Evolutionary conservation across 345 rosid species (phyloP).

Genomic region (Xanthoceras sorbifolium): DNA sequence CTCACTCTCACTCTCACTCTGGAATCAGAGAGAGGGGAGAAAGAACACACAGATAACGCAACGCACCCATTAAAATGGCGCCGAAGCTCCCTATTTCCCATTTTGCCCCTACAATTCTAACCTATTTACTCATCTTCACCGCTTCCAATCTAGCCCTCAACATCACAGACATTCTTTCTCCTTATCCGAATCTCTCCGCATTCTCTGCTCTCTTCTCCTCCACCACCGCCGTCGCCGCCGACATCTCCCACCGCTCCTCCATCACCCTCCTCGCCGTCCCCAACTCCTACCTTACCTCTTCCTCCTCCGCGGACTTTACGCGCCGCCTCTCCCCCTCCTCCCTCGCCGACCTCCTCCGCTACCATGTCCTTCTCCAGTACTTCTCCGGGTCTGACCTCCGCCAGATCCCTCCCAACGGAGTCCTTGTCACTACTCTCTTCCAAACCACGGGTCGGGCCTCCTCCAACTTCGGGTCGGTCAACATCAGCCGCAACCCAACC

Average conservation of each 20-base stretch:
- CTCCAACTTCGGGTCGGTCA: conserved; percentile 70
- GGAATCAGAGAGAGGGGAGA: not conserved
- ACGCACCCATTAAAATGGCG: conserved; percentile 31
- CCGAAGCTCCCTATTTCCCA: conserved; percentile 36
- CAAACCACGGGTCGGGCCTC: conserved; percentile 75
- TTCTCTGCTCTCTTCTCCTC: conserved; percentile 54
- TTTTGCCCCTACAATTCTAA: conserved; percentile 44
- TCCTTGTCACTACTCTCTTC: conserved; percentile 67
- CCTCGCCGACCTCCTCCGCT: conserved; percentile 85
- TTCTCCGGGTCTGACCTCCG: conserved; percentile 65
- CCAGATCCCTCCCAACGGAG: conserved; percentile 56
- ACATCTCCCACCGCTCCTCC: conserved; percentile 63
- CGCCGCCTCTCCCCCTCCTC: conserved; percentile 67
- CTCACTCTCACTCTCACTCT: conserved; percentile 21
- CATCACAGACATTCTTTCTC: conserved; percentile 67
- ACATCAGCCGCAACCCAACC: conserved; percentile 58
- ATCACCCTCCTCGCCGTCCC: conserved; percentile 85
- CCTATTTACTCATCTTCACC: conserved; percentile 43
- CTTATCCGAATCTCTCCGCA: conserved; percentile 59
- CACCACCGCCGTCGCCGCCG: conserved; percentile 50
- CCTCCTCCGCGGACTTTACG: conserved; percentile 53
- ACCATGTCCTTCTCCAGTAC: conserved; percentile 79
- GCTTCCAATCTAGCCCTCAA: conserved; percentile 47
- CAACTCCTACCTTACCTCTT: conserved; percentile 47
- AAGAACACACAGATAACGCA: not conserved